Conservation (phyloP, 2,329 filamentous ascomycete genomes). For the Pseudogymnoascus sp. region DNA sequence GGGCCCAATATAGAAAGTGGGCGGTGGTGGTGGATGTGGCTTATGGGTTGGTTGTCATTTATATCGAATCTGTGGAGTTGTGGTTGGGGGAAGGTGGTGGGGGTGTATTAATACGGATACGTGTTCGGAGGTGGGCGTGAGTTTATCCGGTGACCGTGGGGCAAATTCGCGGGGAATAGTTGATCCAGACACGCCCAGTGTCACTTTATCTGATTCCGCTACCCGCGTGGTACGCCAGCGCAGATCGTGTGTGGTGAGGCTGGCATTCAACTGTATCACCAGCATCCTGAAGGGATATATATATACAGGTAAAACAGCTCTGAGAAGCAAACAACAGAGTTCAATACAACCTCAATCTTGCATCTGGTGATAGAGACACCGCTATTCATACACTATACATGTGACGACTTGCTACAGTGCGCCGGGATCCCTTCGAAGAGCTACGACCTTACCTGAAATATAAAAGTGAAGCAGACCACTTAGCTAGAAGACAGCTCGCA, state of each 20-base stretch:
- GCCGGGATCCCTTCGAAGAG: background rate
- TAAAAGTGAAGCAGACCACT: background rate
- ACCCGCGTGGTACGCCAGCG: background rate
- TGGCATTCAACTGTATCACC: background rate
- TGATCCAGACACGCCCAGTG: background rate
- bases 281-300: background rate
- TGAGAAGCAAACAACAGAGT: background rate
- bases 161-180: background rate
- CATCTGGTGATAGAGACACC: background rate
- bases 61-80: conserved; percentile 6
- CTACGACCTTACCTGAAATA: background rate
- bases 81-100: background rate
- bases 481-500: background rate
- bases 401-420: background rate
- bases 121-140: background rate
- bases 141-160: background rate
- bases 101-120: background rate
- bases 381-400: background rate
- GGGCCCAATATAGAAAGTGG: background rate
- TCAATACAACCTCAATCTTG: background rate
- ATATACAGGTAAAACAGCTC: background rate
- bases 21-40: conserved; percentile 2
- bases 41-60: conserved; percentile 2
- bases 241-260: background rate
- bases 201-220: background rate